Conservation (phyloP, 768 basidiomycete species). For the Kwoniella heveanensis region DNA sequence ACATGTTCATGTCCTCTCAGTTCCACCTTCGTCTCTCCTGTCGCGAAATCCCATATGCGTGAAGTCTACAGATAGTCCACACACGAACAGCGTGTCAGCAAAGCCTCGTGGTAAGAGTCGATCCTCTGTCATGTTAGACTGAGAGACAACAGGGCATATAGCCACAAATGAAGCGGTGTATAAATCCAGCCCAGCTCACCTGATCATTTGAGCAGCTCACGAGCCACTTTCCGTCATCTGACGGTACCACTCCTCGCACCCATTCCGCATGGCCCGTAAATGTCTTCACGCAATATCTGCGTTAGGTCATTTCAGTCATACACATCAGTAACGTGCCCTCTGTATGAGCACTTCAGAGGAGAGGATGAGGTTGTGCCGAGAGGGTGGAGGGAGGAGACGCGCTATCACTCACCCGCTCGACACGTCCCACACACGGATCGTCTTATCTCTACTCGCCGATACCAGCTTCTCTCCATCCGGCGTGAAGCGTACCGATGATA, state of each 20-base stretch:
- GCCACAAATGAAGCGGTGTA: too few relatives aligned
- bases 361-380: too few relatives aligned
- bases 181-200: conserved; percentile 61
- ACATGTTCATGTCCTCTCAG: conserved; percentile 85
- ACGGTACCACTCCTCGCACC: conserved; percentile 66
- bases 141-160: too few relatives aligned
- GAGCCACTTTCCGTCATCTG: conserved; percentile 69
- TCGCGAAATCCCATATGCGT: conserved; percentile 71
- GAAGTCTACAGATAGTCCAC: conserved; percentile 63
- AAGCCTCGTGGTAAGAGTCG: too few relatives aligned
- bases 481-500: conserved; percentile 81
- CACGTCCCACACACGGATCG: conserved; percentile 83
- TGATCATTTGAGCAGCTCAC: conserved; percentile 86
- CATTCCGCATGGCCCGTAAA: conserved; percentile 79
- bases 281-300: conserved; percentile 73
- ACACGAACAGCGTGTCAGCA: neutral
- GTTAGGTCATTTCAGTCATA: neutral
- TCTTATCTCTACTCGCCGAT: conserved; percentile 83
- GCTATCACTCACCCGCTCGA: conserved; percentile 71
- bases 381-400: too few relatives aligned
- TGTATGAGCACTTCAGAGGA: too few relatives aligned
- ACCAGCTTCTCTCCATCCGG: conserved; percentile 81
- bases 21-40: conserved; percentile 77
- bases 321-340: too few relatives aligned
- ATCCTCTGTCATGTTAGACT: too few relatives aligned